phyloP scores from a whole-genome alignment of 371 early-diverging fungal species.

The Umbelopsis sp. region DNA sequence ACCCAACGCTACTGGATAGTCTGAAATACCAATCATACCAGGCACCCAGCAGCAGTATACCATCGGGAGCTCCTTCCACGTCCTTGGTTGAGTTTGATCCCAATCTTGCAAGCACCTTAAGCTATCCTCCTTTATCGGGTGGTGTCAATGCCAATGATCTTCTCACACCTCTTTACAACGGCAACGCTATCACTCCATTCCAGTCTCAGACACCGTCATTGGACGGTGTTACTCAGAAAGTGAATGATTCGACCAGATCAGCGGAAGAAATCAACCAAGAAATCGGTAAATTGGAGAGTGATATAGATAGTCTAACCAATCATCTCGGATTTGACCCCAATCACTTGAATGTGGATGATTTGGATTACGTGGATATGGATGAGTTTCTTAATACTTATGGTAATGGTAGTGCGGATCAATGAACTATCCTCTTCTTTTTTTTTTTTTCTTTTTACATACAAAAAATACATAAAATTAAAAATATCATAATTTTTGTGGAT shows the following conservation, averaged over 20 bases:
- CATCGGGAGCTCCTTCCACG: background rate
- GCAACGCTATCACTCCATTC: background rate
- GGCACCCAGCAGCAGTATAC: background rate
- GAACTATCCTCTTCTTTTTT: background rate
- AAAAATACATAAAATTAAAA: background rate
- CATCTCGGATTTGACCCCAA: slow-evolving; percentile 46
- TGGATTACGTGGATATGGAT: slow-evolving; percentile 37
- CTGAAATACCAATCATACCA: slow-evolving; percentile 9
- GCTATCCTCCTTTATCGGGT: slow-evolving; percentile 1
- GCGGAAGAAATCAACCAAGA: slow-evolving; percentile 41
- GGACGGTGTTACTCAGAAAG: slow-evolving; percentile 12
- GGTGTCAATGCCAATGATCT: background rate
- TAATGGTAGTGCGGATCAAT: slow-evolving; percentile 25
- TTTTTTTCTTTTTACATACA: background rate
- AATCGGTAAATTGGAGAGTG: slow-evolving; percentile 41
- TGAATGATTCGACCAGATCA: slow-evolving; percentile 17
- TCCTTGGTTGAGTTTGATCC: slow-evolving; percentile 15
- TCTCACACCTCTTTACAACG: background rate
- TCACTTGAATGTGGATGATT: slow-evolving; percentile 20
- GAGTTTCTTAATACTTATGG: slow-evolving; percentile 43
- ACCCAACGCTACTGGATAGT: slow-evolving; percentile 2
- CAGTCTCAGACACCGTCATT: slow-evolving; percentile 8
- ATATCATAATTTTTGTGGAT: too few relatives aligned
- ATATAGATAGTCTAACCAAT: slow-evolving; percentile 42
- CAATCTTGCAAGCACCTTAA: background rate